Conservation (phyloP, 441 rosid species). For the Gossypium lobatum region DNA sequence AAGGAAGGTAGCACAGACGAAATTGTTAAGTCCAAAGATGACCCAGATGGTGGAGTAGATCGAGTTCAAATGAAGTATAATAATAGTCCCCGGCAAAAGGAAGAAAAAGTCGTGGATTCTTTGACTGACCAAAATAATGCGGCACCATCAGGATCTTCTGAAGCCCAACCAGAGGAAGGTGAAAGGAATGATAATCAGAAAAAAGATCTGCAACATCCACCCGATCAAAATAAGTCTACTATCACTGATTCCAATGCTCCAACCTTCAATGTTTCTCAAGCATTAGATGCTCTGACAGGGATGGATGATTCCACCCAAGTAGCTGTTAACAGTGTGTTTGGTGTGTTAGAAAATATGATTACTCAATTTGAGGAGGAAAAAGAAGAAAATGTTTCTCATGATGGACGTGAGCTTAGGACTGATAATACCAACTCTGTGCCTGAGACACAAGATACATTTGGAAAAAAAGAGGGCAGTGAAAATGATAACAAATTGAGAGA, state of each 20-base stretch:
- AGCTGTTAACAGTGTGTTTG: conserved; percentile 95
- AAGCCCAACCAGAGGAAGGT: conserved; percentile 43
- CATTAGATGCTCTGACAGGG: conserved; percentile 86
- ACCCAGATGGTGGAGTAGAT: conserved; percentile 35
- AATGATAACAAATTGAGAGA: conserved; percentile 21
- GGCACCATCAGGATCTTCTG: conserved; percentile 37
- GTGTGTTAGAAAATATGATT: conserved; percentile 90
- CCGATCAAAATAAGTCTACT: conserved; percentile 39
- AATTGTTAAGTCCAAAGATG: conserved; percentile 35
- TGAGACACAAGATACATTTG: conserved; percentile 17
- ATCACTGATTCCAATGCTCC: conserved; percentile 35
- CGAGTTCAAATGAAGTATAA: conserved; percentile 39
- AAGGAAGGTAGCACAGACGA: conserved; percentile 31
- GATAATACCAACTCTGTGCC: conserved; percentile 22
- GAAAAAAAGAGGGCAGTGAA: conserved; percentile 18
- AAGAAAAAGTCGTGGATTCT: conserved; percentile 40
- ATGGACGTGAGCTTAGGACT: conserved; percentile 20
- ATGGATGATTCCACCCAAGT: conserved; percentile 97
- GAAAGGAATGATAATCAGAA: conserved; percentile 47
- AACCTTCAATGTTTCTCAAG: conserved; percentile 62
- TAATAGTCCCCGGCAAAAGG: conserved; percentile 27
- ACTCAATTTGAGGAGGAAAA: conserved; percentile 69
- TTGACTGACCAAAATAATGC: conserved; percentile 43
- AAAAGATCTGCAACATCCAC: conserved; percentile 41
- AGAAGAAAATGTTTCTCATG: conserved; percentile 27